phyloP scores from a whole-genome alignment of 2,329 filamentous ascomycete genomes.

The Venturia oleaginea region DNA sequence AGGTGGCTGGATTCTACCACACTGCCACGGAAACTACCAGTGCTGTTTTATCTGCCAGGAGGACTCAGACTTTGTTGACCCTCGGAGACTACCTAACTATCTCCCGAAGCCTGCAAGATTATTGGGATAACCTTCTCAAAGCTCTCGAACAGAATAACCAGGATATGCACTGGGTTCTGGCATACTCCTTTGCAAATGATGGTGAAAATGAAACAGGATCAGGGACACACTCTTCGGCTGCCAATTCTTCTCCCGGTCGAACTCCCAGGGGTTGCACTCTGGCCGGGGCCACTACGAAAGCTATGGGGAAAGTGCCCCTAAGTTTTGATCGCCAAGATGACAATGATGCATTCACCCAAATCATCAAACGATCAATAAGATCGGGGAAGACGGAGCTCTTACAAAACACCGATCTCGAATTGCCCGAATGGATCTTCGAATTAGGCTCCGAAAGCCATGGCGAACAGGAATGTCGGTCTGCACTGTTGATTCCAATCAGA shows the following conservation, averaged over 20 bases:
- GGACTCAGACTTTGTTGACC: conserved; percentile 29
- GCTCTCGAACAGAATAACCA: conserved; percentile 9
- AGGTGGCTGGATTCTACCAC: conserved; percentile 22
- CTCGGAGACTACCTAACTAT: conserved; percentile 26
- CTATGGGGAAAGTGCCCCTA: conserved; percentile 6
- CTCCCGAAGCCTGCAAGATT: conserved; percentile 25
- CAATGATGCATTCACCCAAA: conserved; percentile 24
- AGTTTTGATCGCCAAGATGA: conserved; percentile 17
- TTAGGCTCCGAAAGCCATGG: conserved; percentile 24
- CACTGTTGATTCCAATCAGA: conserved; percentile 17
- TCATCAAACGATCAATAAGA: conserved; percentile 25
- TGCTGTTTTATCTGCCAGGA: conserved; percentile 26
- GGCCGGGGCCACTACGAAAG: conserved; percentile 4
- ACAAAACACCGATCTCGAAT: conserved; percentile 10
- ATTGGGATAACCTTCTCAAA: conserved; percentile 33
- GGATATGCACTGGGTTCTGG: conserved; percentile 12
- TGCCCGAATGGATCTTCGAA: conserved; percentile 16
- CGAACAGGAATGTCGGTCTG: conserved; percentile 25
- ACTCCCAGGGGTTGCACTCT: conserved; percentile 3
- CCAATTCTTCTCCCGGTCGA: background rate
- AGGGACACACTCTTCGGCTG: conserved; percentile 6
- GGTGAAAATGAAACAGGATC: conserved; percentile 1
- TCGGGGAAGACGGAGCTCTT: conserved; percentile 18
- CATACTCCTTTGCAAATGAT: conserved; percentile 11
- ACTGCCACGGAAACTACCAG: conserved; percentile 31